A percentile compares a stretch with the other conserved stretches of the same genome.
phyloP scores from a whole-genome alignment of 345 rosid genomes.

The Brassica rapa region DNA sequence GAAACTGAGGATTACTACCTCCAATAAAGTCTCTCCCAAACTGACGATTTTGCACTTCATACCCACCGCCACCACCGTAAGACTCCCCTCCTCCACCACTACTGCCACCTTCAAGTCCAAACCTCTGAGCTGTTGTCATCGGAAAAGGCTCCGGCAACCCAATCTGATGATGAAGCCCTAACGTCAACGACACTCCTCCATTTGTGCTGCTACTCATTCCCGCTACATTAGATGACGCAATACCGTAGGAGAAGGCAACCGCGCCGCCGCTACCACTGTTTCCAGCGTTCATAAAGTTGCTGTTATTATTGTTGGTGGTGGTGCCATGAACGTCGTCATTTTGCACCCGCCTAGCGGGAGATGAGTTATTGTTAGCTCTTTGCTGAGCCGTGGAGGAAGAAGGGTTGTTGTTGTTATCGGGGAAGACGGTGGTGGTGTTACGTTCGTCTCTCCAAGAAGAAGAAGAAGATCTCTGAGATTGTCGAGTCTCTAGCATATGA shows the following conservation, averaged over 20 bases:
- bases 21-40: slow-evolving; percentile 72
- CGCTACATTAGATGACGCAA: slow-evolving; percentile 42
- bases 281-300: slow-evolving; percentile 45
- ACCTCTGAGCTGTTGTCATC: slow-evolving; percentile 63
- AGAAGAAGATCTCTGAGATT: slow-evolving; percentile 58
- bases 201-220: slow-evolving; percentile 45
- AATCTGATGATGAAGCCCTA: slow-evolving; percentile 89
- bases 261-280: slow-evolving; percentile 46
- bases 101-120: slow-evolving; percentile 60
- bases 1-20: slow-evolving; percentile 63
- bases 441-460: slow-evolving; percentile 53
- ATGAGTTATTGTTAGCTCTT: slow-evolving; percentile 24
- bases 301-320: slow-evolving; percentile 24
- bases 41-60: slow-evolving; percentile 62
- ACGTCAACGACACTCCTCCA: slow-evolving; percentile 71
- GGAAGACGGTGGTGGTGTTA: slow-evolving; percentile 43
- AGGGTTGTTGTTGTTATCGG: slow-evolving; percentile 38
- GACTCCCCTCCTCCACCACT: slow-evolving; percentile 48
- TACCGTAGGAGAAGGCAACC: slow-evolving; percentile 41
- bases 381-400: slow-evolving; percentile 32
- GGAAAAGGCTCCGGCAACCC: slow-evolving; percentile 67
- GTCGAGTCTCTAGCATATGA: slow-evolving; percentile 71
- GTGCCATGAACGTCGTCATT: slow-evolving; percentile 42
- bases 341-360: slow-evolving; percentile 52
- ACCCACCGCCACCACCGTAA: slow-evolving; percentile 52